These are phyloP conservation scores for Solanum sejunctum DNA, from an alignment of 257 asterid species.

Conservation along the genomic window DNA sequence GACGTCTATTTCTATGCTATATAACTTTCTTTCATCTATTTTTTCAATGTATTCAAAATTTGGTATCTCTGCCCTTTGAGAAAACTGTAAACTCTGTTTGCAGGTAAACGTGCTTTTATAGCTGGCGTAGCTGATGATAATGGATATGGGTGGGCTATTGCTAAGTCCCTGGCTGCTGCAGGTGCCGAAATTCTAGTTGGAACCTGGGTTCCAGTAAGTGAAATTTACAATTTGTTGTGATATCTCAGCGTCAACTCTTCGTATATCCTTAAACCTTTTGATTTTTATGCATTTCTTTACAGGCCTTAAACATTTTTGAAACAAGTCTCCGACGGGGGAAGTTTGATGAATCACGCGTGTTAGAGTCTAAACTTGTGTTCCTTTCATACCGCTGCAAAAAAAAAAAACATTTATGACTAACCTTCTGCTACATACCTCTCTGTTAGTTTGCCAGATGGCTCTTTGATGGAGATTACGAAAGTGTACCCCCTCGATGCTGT, in stretches of 20 bases:
- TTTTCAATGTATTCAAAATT: background rate
- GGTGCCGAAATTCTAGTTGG: conserved; percentile 88
- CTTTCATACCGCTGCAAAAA: background rate
- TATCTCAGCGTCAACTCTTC: background rate
- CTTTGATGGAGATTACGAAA: conserved; percentile 81
- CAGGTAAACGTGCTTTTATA: conserved; percentile 82
- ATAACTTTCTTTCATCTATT: background rate
- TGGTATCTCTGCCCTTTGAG: background rate
- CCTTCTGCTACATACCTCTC: conserved; percentile 3
- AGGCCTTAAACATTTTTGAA: conserved; percentile 85
- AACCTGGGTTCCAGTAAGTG: conserved; percentile 90
- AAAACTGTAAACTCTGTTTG: background rate
- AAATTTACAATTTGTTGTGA: background rate
- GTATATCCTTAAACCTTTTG: background rate
- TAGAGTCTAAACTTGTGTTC: conserved; percentile 14
- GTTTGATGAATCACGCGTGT: conserved; percentile 79
- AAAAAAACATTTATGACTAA: background rate
- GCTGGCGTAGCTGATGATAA: conserved; percentile 92
- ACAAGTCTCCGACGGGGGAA: conserved; percentile 83
- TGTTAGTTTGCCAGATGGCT: conserved; percentile 78
- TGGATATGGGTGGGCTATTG: conserved; percentile 95
- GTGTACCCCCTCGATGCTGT: conserved; percentile 81
- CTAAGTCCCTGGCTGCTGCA: conserved; percentile 84
- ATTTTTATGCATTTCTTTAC: background rate
- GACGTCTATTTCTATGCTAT: background rate